Base-by-base conservation (phyloP, 2,329 filamentous ascomycete species). In the Fusarium domesticum region DNA sequence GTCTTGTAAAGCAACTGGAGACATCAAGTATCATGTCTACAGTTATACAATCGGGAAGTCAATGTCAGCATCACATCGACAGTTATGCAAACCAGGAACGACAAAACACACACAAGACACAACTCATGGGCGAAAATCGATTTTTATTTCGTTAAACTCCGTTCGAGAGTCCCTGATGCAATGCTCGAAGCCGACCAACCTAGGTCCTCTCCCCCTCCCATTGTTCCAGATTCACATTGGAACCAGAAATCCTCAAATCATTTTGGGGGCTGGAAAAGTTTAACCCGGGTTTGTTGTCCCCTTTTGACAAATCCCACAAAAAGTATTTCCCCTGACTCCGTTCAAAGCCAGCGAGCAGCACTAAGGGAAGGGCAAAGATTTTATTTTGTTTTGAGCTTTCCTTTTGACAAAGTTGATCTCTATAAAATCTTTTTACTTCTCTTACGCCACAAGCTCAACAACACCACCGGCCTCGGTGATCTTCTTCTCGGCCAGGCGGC, bases 391-490 rank as follows among this genome's bases (percentile, higher is more conserved):
- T 28, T 28, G 23, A n/a, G n/a, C n/a, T n/a, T n/a, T n/a, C n/a
- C n/a, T n/a, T n/a, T n/a, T n/a, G n/a, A n/a, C n/a, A n/a, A n/a
- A n/a, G n/a, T n/a, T n/a, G n/a, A n/a, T n/a, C n/a, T n/a, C 23
- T 28, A 28, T 28, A 28, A 28, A 28, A 28, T 28, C 23, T 11
- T 28, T 28, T 48, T 45, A 30, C 39, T 54, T 41, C 33, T 60
- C 64, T 69, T 73, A 96, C 76, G 90, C 91, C 69, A 96, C 89
- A 72, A 96, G 82, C 83, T 96, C 89, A 67, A 95, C 80, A 68
- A 96, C 88, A 76, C 92, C 92, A 74, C 93, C 93, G 67, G 91
- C 92, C 75, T 93, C 89, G 72, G 88, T 95, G 77, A 98, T 96
- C 87, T 98, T 98, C 79, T 89, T 81, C 86, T 98, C 93, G 62